These are phyloP conservation scores for Colletotrichum abscissum DNA, from an alignment of 2,329 filamentous ascomycete genomes.

Conservation along the genomic window DNA sequence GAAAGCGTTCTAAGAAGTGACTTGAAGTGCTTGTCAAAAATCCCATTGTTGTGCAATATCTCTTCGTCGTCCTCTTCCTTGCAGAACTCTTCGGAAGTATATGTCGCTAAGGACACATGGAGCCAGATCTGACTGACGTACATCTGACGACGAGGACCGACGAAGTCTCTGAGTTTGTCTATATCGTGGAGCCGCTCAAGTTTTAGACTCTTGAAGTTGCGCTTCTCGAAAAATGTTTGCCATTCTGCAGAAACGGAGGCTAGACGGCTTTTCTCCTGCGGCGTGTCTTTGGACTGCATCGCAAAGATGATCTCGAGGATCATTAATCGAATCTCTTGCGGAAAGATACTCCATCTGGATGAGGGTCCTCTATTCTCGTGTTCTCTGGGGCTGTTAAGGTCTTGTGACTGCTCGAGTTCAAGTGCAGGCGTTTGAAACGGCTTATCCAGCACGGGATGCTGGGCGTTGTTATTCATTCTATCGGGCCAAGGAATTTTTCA, in stretches of 20 bases:
- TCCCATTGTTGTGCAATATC: not conserved
- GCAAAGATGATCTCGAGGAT: not conserved
- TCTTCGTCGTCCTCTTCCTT: not conserved
- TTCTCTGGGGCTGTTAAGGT: not conserved
- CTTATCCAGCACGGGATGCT: not conserved
- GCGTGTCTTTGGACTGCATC: not conserved
- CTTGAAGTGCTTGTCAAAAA: not conserved
- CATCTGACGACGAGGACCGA: not conserved
- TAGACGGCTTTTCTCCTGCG: not conserved
- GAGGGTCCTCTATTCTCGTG: not conserved
- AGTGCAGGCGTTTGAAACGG: no score
- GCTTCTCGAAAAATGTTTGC: not conserved
- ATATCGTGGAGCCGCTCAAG: not conserved
- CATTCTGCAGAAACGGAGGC: not conserved
- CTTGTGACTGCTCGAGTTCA: not conserved
- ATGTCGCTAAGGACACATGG: fast-evolving
- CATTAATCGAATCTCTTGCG: not conserved
- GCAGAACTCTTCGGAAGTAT: not conserved
- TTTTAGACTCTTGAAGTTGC: not conserved
- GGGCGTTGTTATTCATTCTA: not conserved
- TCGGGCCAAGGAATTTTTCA: not conserved
- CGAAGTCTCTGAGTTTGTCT: not conserved
- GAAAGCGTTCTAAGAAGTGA: not conserved
- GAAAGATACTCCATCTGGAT: not conserved
- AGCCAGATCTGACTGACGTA: not conserved